Conservation (phyloP, 495 filamentous ascomycete species). For the Hypoxylon fuscum region DNA sequence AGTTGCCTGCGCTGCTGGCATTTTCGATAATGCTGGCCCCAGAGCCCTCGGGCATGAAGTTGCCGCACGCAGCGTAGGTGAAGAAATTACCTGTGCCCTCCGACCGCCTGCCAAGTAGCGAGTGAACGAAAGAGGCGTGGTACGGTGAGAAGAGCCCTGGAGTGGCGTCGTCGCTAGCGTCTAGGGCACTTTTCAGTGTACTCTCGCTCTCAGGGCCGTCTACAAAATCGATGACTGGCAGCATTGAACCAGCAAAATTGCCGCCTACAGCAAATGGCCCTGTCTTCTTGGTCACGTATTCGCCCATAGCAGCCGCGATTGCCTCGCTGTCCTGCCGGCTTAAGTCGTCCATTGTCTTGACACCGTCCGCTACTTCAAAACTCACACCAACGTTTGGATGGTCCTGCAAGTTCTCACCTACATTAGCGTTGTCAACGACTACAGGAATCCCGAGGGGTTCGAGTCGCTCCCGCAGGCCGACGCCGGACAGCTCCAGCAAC, state of each 20-base stretch:
- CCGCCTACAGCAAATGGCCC: neutral
- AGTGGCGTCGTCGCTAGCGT: neutral
- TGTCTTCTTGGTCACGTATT: neutral
- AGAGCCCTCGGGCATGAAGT: neutral
- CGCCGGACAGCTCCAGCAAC: constrained; percentile 64
- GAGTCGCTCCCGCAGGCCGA: constrained; percentile 58
- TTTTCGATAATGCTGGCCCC: neutral
- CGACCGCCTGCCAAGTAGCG: neutral
- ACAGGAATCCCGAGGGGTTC: constrained; percentile 54
- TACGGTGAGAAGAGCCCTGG: neutral
- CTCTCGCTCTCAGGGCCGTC: neutral
- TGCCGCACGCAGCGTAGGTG: neutral
- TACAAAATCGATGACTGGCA: neutral
- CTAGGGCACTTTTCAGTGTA: neutral
- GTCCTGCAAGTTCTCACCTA: constrained; percentile 34
- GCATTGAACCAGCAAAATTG: neutral
- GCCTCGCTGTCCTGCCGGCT: constrained; percentile 3
- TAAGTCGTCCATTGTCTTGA: constrained; percentile 1
- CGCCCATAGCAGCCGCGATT: neutral
- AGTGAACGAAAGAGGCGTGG: neutral
- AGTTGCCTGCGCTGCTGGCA: neutral
- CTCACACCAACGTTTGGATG: neutral
- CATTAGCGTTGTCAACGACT: constrained; percentile 53
- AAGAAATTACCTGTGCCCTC: neutral
- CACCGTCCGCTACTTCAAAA: neutral